phyloP scores from a whole-genome alignment of 2,329 filamentous ascomycete genomes.

The Botrytis porri region DNA sequence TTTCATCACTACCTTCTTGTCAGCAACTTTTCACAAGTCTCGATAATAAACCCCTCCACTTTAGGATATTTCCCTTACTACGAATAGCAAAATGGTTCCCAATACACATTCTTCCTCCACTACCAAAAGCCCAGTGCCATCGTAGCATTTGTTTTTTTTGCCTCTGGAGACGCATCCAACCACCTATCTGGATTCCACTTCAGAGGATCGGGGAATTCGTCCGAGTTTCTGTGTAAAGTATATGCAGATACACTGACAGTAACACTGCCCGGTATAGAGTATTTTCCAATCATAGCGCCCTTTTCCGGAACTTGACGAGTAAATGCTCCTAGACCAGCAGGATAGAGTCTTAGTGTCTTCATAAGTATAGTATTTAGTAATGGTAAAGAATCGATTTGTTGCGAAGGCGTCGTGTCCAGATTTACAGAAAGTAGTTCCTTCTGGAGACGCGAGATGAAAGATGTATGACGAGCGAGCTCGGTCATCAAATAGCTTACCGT shows the following conservation, averaged over 20 bases:
- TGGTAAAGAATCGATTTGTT: slow-evolving; percentile 47
- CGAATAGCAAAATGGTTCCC: slow-evolving; percentile 62
- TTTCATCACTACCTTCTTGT: slow-evolving; percentile 60
- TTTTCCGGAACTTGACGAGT: slow-evolving; percentile 39
- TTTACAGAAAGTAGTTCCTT: not conserved
- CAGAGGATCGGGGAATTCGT: slow-evolving; percentile 47
- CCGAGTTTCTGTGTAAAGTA: slow-evolving; percentile 15
- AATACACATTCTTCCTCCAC: slow-evolving; percentile 63
- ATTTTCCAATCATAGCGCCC: slow-evolving; percentile 1
- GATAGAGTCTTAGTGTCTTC: slow-evolving; percentile 54
- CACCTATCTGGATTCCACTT: slow-evolving; percentile 46
- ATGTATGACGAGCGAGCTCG: slow-evolving; percentile 48
- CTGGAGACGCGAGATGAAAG: slow-evolving; percentile 26
- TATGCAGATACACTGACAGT: slow-evolving; percentile 24
- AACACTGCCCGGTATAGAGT: not conserved
- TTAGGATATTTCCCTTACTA: slow-evolving; percentile 39
- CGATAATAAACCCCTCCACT: not conserved
- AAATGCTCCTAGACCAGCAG: slow-evolving; percentile 51
- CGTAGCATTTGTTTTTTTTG: slow-evolving; percentile 44
- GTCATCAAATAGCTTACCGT: slow-evolving; percentile 60
- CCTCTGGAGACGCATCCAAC: slow-evolving; percentile 42
- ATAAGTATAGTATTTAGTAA: slow-evolving; percentile 53
- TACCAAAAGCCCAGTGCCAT: slow-evolving; percentile 64
- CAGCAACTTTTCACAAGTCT: not conserved
- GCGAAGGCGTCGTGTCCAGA: not conserved